Base-by-base conservation (phyloP, 176 grass and related monocot genomes). In the Cymbopogon citratus region DNA sequence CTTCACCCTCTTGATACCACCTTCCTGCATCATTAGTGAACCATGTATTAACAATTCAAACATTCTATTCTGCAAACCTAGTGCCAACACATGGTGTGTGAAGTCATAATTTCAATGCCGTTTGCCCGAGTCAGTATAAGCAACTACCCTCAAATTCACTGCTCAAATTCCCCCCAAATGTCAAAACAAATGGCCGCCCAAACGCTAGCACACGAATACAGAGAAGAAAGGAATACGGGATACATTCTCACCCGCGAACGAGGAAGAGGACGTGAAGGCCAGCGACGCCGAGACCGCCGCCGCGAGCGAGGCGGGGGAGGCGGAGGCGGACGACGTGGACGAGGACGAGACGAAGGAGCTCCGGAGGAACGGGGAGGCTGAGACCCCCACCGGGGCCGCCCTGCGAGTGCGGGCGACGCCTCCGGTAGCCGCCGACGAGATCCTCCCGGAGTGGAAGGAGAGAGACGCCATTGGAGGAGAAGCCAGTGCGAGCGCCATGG, bases 321-420 rank as follows among this genome's bases (percentile, higher is more conserved):
- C 52, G 88, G 89, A 90, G 45, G 83, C 59, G 19, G 89, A 64
- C 33, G 88, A 80, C 8, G 86, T 89, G 78, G 79, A 76, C 31
- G 91, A 80, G 52, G 87, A 87, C 29, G 90, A 92, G 48, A 92
- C 81, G 69, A 91, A 94, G 21, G 85, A 87, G 29, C 89, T 84
- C 66, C 77, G 80, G 31, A 86, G 78, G 26, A 88, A 79, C 24
- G 77, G 70, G 12, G 71, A 82, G 49, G 87, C 57, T 35, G 86
- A 82, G 71, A 77, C 54, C 7, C 73, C 83, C 56, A 80, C 69
- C 0, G 70, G 66, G 29, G 28, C 28, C 0, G 76, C 12, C 60
- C 57, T 51, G 40, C 46, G 5, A 62, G 76, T 75, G 70, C 68
- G 86, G 63, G 65, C 28, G 41, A 81, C 83, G 89, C 63, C 70